Percentiles rank a stretch among this genome's conserved stretches.
phyloP scores from a whole-genome alignment of 73 alveolate species.

The Paramecium sonneborni region DNA sequence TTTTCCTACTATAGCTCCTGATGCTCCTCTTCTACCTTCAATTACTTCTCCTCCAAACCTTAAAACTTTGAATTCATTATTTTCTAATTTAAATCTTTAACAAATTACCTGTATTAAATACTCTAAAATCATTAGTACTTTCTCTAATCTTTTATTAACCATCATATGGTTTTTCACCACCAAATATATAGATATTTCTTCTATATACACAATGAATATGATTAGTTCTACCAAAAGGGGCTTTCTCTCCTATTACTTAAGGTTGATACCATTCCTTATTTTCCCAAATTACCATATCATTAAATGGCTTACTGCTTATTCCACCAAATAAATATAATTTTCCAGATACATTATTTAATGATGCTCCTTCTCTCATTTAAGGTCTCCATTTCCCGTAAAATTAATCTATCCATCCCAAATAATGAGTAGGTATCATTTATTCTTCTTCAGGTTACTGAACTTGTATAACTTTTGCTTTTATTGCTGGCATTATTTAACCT shows the following conservation, averaged over 20 bases:
- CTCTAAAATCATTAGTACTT: constrained; percentile 27
- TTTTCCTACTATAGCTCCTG: constrained; percentile 21
- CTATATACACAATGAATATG: not conserved
- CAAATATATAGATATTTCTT: constrained; percentile 10
- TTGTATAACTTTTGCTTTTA: not conserved
- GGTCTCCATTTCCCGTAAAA: constrained; percentile 34
- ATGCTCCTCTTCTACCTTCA: constrained; percentile 58
- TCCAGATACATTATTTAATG: not conserved
- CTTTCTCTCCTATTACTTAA: not conserved
- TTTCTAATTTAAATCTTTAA: not conserved
- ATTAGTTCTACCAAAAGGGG: constrained; percentile 34
- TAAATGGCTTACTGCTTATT: not conserved
- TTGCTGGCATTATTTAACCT: constrained; percentile 21
- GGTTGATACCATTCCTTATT: not conserved
- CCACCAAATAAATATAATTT: not conserved
- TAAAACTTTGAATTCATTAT: constrained; percentile 1
- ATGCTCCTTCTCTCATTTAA: constrained; percentile 44
- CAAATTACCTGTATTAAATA: not conserved
- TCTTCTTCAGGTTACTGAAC: not conserved
- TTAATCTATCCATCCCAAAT: not conserved
- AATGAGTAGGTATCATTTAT: not conserved
- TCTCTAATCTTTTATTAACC: constrained; percentile 31
- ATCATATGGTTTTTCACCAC: constrained; percentile 58
- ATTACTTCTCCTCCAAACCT: constrained; percentile 35
- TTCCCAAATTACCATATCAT: constrained; percentile 27